Percentiles rank a stretch among this genome's conserved stretches.
Evolutionary conservation across 108 stramenopile species (phyloP).

Genomic region (Nannochloropsis oceanica): DNA sequence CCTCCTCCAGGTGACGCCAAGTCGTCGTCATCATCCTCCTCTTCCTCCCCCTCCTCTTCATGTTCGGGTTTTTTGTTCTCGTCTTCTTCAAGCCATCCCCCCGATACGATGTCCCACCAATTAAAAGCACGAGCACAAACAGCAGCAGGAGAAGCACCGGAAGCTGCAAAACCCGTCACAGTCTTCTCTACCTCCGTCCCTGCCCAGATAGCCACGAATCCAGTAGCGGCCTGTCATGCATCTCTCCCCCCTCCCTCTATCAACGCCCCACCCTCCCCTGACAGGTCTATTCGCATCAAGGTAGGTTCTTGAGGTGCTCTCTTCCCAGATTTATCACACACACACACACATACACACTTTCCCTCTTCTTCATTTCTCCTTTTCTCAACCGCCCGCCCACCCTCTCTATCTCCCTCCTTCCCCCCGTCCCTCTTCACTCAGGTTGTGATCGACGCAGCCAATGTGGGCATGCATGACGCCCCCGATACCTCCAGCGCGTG

Average conservation of each 20-base stretch:
- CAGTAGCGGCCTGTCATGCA: background rate
- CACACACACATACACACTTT: background rate
- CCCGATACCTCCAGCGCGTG: background rate
- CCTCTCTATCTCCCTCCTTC: background rate
- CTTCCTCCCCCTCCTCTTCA: background rate
- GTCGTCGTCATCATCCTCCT: background rate
- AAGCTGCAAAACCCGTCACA: too few relatives aligned
- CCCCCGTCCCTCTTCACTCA: background rate
- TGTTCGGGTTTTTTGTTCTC: background rate
- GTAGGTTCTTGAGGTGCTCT: background rate
- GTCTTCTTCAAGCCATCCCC: background rate
- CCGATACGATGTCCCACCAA: too few relatives aligned
- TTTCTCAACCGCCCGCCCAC: background rate
- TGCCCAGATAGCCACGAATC: too few relatives aligned
- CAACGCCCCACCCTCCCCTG: background rate
- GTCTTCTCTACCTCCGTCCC: too few relatives aligned
- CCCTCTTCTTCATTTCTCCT: background rate
- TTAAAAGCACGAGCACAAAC: too few relatives aligned
- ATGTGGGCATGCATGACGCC: background rate
- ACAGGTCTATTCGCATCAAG: background rate
- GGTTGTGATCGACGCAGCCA: background rate
- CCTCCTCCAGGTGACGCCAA: too few relatives aligned
- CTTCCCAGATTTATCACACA: too few relatives aligned
- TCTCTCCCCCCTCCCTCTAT: background rate
- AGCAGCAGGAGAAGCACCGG: too few relatives aligned